phyloP scores from a whole-genome alignment of 345 rosid genomes.

The Brassica nigra region DNA sequence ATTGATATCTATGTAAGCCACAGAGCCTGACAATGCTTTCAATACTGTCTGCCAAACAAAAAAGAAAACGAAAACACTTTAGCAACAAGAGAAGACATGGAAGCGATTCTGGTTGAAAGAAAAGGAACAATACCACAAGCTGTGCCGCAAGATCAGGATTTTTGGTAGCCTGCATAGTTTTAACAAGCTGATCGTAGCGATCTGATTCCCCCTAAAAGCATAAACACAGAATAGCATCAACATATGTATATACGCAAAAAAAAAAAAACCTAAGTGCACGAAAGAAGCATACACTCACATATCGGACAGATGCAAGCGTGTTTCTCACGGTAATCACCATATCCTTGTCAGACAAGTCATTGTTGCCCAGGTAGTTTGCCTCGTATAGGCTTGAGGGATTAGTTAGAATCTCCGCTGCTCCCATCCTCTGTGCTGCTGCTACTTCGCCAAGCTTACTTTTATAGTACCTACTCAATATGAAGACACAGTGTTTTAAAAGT shows the following conservation, averaged over 20 bases:
- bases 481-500: too few species aligned
- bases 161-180: constrained; percentile 52
- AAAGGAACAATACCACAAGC: constrained; percentile 58
- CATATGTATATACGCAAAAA: neutral
- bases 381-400: constrained; percentile 12
- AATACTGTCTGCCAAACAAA: constrained; percentile 55
- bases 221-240: constrained; percentile 5
- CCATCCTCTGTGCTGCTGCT: constrained; percentile 28
- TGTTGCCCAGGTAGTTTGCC: constrained; percentile 27
- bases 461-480: too few species aligned
- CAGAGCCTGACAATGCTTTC: constrained; percentile 68
- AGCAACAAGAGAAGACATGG: neutral
- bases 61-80: constrained; percentile 1
- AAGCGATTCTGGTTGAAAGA: neutral
- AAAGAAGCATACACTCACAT: constrained; percentile 39
- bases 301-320: constrained; percentile 49
- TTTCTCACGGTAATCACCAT: constrained; percentile 53
- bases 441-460: constrained; percentile 1
- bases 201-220: constrained; percentile 54
- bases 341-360: constrained; percentile 48
- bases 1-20: constrained; percentile 58
- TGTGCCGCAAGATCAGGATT: constrained; percentile 56
- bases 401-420: constrained; percentile 26
- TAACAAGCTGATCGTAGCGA: constrained; percentile 65
- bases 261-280: neutral